Base-by-base conservation (phyloP, 2,329 filamentous ascomycete species). In the Penicillium decumbens region DNA sequence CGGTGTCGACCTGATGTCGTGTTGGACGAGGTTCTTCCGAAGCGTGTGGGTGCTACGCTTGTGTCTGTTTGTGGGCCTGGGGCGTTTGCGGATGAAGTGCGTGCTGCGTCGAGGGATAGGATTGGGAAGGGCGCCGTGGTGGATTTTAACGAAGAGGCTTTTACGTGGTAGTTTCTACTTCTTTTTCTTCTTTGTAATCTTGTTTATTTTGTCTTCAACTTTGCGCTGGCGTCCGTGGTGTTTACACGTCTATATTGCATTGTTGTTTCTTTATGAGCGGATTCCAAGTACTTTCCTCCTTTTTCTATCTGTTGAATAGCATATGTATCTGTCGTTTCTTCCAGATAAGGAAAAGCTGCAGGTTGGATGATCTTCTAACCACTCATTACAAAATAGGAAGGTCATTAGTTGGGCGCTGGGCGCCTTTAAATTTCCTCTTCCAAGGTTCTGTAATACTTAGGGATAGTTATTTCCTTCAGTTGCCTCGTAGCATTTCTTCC, bases 111-210 rank as follows among this genome's bases (percentile, higher is more conserved):
- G 13, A 67, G 82, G 39, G 69, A 68, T 25, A 72, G 76, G 53
- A 70, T 77, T 42, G 74, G 80, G 25, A 70, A 73, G 23, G 77
- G 78, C 6, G 78, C 77, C 32, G 72, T 72, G 43, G 67, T 85
- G 7, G 81, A 84, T 67, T 84, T 84, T 66, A 74, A 81, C 18
- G 82, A 85, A 64, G 82, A 85, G 70, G 79, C 80, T 33, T 85
- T 85, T 67, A 84, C 81, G 1, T 84, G 82, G 72, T 84, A 65
- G 55, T 50, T 27, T 25, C 43, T 18, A 18, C 15, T 18, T 18
- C 15, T 18, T 18, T 2, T 18, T 18, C 15, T 18, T 18, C 15
- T 18, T 18, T 18, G 15, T 18, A 18, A 18, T 18, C 18, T 20
- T 39, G 23, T 6, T 29, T 20, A 6, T 43, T 27, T 8, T 24